Evolutionary conservation across 352 stramenopile species (phyloP), one percentile per base, ranked within the genome.

Genomic region (Globisporangium nagaii): DNA sequence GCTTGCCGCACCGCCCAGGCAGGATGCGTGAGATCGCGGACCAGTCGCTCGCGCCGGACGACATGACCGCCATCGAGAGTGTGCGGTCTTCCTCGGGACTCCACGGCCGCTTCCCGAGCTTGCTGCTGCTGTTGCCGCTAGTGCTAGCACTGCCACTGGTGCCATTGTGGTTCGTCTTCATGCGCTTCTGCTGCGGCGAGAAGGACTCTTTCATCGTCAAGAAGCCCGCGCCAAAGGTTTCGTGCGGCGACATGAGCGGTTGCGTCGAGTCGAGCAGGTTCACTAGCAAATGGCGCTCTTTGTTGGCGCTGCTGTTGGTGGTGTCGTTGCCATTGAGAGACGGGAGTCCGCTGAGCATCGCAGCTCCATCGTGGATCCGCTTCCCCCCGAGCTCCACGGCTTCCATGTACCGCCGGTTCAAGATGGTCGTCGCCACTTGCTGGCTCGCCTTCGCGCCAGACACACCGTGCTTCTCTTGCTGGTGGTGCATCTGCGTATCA

Each of bases 1-100:
- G 95, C 61, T 98, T 98, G 17, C 93, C 94, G 42, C 95, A 97
- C 8, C 96, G 79, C 3, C 95, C 95, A 5, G 92, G 92, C 13
- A 99, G 66, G 25, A 97, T 70, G 8, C 68, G 66, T 0, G 95
- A 95, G 68, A 99, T 98, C 27, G 90, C 71, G 1, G 90, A 96
- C 96, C 96, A 99, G 55, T 93, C 79, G 22, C 73, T 88, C 8
- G 79, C 71, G 0, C 79, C 79, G 0, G 69, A 75, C 12, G 75
- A 71, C 25, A 79, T 63, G 15, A 90, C 78, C 0, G 79, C 73
- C 11, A 80, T 51, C 0, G 69, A 70, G 24, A 92, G 60, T 2
- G 71, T 66, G 3, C 74, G 70, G 41, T 92, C 81, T 64, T 92
- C 81, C 12, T 86, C 67, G 0, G 58, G 50, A 1, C 66, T 80